Conservation (phyloP, 805 yeast genomes). For the Lachancea kluyveri region DNA sequence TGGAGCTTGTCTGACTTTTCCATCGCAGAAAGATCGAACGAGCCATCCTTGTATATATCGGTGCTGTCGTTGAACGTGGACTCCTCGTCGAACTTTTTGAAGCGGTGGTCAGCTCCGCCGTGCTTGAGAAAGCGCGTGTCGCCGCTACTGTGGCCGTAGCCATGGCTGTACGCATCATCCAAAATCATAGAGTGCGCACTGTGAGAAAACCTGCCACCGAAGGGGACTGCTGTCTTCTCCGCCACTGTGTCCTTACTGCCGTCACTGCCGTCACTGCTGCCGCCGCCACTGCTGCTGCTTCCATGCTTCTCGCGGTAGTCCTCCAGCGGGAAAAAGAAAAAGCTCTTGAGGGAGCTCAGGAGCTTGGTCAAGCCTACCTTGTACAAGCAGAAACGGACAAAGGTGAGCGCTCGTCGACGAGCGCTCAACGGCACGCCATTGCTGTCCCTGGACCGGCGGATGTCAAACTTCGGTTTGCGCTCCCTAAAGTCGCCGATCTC, state of each 20-base stretch:
- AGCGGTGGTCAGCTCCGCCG: no score
- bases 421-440: constrained; percentile 2
- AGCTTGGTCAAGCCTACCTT: constrained; percentile 7
- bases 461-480: constrained; percentile 4
- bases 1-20: no score
- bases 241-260: no score
- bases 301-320: constrained; percentile 12
- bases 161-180: no score
- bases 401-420: constrained; percentile 6
- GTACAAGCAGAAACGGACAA: constrained; percentile 1
- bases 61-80: no score
- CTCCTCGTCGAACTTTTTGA: no score
- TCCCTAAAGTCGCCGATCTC: constrained; percentile 26
- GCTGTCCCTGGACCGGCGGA: constrained; percentile 4
- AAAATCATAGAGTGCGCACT: no score
- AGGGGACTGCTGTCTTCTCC: background rate
- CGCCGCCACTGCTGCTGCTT: background rate
- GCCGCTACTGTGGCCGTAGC: no score
- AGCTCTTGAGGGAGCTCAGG: constrained; percentile 11
- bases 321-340: constrained; percentile 20
- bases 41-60: no score
- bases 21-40: no score
- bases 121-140: no score
- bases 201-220: no score
- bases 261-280: background rate